Evolutionary conservation across 2,329 filamentous ascomycete genomes (phyloP).

Genomic region (Zymoseptoria crescenta): DNA sequence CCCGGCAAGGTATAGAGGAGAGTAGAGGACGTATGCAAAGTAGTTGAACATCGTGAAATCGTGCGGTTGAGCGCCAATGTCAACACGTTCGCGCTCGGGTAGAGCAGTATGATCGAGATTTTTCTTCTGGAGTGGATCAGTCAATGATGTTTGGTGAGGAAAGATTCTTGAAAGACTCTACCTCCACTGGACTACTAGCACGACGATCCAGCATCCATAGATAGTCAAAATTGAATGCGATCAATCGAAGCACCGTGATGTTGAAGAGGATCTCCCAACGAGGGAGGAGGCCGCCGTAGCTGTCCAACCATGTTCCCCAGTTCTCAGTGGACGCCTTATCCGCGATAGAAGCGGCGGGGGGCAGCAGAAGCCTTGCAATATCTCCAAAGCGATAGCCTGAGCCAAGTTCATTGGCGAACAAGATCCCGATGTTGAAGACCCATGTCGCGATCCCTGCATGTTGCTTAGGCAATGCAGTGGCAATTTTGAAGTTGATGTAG

Average conservation of each 20-base stretch:
- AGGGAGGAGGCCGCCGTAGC: conserved; percentile 71
- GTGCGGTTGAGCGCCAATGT: conserved; percentile 59
- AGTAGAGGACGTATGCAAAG: conserved; percentile 81
- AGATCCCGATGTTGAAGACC: conserved; percentile 75
- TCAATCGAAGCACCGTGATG: conserved; percentile 80
- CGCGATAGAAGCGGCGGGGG: conserved; percentile 32
- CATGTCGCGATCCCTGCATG: conserved; percentile 73
- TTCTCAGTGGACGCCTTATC: conserved; percentile 31
- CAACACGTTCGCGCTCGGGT: conserved; percentile 80
- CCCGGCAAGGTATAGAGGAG: conserved; percentile 83
- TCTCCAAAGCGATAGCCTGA: conserved; percentile 66
- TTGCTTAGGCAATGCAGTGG: conserved; percentile 59
- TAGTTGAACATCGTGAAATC: conserved; percentile 83
- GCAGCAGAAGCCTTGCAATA: conserved; percentile 49
- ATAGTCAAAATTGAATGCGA: conserved; percentile 96
- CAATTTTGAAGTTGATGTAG: conserved; percentile 72
- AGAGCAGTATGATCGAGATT: conserved; percentile 81
- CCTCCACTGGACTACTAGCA: conserved; percentile 66
- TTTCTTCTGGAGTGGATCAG: conserved; percentile 88
- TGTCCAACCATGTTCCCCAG: conserved; percentile 68
- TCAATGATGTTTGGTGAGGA: neutral
- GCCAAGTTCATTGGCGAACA: conserved; percentile 85
- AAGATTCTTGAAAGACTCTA: conserved; percentile 40
- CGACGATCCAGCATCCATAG: conserved; percentile 76
- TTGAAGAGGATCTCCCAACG: conserved; percentile 99